Percentiles rank a stretch among this genome's conserved stretches.
Conservation (phyloP, 2,329 filamentous ascomycete species). For the Tolypocladium ovalisporum region DNA sequence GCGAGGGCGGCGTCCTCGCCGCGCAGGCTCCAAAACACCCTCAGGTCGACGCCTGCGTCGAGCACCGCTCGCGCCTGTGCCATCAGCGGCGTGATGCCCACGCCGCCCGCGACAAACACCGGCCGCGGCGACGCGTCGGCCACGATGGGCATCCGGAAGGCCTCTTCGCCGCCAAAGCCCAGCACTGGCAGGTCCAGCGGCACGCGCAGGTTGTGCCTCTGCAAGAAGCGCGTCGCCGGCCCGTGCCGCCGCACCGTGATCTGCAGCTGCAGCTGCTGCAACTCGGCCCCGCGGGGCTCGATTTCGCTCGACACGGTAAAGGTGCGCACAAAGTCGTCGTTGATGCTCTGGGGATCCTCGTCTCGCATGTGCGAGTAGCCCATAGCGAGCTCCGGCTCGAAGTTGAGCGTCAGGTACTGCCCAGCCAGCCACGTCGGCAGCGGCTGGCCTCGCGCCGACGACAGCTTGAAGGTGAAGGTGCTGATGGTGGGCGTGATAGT, state of each 20-base stretch:
- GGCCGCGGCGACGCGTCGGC: conserved; percentile 13
- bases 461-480: conserved; percentile 44
- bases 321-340: conserved; percentile 75
- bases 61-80: conserved; percentile 48
- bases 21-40: conserved; percentile 58
- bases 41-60: conserved; percentile 25
- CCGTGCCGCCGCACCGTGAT: conserved; percentile 64
- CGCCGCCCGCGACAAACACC: conserved; percentile 64
- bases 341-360: conserved; percentile 66
- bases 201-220: conserved; percentile 39
- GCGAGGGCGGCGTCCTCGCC: conserved; percentile 52
- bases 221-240: conserved; percentile 55
- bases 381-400: conserved; percentile 53
- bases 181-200: conserved; percentile 55
- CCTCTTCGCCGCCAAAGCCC: conserved; percentile 58
- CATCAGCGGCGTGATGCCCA: conserved; percentile 76
- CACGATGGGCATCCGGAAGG: conserved; percentile 24
- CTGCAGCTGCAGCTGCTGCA: conserved; percentile 47
- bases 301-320: conserved; percentile 67
- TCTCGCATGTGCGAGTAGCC: conserved; percentile 81
- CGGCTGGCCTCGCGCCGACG: conserved; percentile 3
- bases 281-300: conserved; percentile 24
- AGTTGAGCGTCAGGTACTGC: conserved; percentile 69
- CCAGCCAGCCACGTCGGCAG: conserved; percentile 48
- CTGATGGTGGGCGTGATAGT: conserved; percentile 55